Evolutionary conservation across 257 asterid genomes (phyloP).

Genomic region (Gardenia jasminoides): DNA sequence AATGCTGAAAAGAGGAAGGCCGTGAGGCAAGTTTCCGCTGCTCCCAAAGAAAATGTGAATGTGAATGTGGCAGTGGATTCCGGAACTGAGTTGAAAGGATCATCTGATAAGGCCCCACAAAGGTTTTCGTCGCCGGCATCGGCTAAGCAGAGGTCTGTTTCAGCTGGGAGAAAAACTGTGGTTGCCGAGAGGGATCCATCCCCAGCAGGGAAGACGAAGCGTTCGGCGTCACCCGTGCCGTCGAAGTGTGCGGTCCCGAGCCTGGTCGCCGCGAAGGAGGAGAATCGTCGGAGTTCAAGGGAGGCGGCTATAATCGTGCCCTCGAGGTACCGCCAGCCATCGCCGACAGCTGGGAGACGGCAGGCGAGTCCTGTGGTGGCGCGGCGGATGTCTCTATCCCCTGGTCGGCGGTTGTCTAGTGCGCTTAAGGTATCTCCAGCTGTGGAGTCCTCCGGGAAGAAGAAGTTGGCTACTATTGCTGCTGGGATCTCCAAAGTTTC

Average conservation of each 20-base stretch:
- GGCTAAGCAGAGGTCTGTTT: slow-evolving; percentile 55
- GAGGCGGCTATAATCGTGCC: slow-evolving; percentile 92
- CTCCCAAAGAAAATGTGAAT: slow-evolving; percentile 64
- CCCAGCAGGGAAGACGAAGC: slow-evolving; percentile 70
- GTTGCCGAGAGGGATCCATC: slow-evolving; percentile 74
- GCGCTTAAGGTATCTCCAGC: slow-evolving; percentile 69
- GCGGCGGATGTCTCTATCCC: slow-evolving; percentile 84
- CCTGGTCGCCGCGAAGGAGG: slow-evolving; percentile 77
- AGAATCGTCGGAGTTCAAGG: slow-evolving; percentile 60
- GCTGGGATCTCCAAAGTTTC: slow-evolving; percentile 78
- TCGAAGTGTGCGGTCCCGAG: slow-evolving; percentile 91
- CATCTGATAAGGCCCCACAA: slow-evolving; percentile 47
- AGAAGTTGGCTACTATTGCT: slow-evolving; percentile 61
- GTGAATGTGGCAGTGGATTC: slow-evolving; percentile 24
- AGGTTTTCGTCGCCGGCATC: slow-evolving; percentile 77
- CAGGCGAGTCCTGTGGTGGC: slow-evolving; percentile 75
- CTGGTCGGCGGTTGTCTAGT: slow-evolving; percentile 72
- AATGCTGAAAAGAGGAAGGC: slow-evolving; percentile 19
- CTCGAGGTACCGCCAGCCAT: slow-evolving; percentile 88
- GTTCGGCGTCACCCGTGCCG: slow-evolving; percentile 87
- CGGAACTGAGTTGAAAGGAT: slow-evolving; percentile 13
- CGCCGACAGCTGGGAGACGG: slow-evolving; percentile 65
- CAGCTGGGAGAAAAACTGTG: slow-evolving; percentile 53
- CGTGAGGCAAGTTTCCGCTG: slow-evolving; percentile 37
- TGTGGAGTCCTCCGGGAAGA: slow-evolving; percentile 71